Evolutionary conservation across 148 eudicot species (phyloP).

Genomic region (Dysphania ambrosioides): DNA sequence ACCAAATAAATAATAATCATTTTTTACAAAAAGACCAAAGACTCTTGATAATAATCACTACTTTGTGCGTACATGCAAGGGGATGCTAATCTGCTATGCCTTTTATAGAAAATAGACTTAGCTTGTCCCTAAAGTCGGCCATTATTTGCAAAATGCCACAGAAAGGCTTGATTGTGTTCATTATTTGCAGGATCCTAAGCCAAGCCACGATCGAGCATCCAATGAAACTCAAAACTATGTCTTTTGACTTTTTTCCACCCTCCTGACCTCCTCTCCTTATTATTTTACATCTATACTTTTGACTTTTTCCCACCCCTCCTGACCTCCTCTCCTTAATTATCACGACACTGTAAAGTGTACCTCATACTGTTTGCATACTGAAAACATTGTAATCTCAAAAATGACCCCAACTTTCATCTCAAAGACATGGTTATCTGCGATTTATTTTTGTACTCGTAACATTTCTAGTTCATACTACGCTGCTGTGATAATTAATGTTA

Average conservation of each 20-base stretch:
- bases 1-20: too few relatives aligned
- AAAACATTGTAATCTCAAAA: too few relatives aligned
- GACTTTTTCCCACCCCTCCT: not conserved
- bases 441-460: too few relatives aligned
- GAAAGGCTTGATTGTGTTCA: not conserved
- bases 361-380: not conserved
- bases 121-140: not conserved
- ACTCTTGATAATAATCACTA: not conserved
- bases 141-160: not conserved
- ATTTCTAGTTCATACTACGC: too few relatives aligned
- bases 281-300: not conserved
- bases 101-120: not conserved
- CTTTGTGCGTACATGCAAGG: not conserved
- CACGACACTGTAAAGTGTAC: not conserved
- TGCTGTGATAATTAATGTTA: too few relatives aligned
- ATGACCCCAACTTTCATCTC: too few relatives aligned
- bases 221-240: not conserved
- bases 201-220: not conserved
- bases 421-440: too few relatives aligned
- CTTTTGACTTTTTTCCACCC: not conserved
- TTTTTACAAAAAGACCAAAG: too few relatives aligned
- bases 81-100: not conserved
- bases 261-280: not conserved
- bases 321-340: too few relatives aligned
- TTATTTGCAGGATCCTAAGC: slow-evolving; percentile 3